Evolutionary conservation across 2,329 filamentous ascomycete species (phyloP).

Genomic region (Pseudocercospora fuligena): DNA sequence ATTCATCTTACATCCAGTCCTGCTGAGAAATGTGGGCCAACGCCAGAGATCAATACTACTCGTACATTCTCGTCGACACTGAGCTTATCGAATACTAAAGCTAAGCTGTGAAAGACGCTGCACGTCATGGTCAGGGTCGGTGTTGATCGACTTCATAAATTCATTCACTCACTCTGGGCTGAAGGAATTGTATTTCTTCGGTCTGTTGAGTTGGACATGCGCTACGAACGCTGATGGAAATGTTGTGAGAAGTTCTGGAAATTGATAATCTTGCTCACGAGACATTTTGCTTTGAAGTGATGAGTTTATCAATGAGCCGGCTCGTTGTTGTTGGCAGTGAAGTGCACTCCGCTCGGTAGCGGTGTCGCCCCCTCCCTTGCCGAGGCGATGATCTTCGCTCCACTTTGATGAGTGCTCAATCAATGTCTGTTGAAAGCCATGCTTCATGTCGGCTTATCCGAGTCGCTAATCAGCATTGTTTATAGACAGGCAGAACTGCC

Average conservation of each 20-base stretch:
- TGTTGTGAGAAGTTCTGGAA: constrained; percentile 52
- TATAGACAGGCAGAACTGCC: not conserved
- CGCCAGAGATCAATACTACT: constrained; percentile 77
- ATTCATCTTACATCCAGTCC: constrained; percentile 66
- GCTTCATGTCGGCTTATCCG: not conserved
- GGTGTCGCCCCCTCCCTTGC: not conserved
- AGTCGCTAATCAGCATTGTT: not conserved
- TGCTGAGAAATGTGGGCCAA: constrained; percentile 81
- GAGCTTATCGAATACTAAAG: constrained; percentile 70
- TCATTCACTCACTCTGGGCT: constrained; percentile 42
- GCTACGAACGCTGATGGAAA: constrained; percentile 74
- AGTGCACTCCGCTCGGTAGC: not conserved
- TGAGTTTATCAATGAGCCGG: not conserved
- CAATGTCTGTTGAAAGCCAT: not conserved
- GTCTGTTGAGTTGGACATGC: constrained; percentile 88
- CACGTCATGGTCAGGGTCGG: constrained; percentile 43
- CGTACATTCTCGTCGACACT: constrained; percentile 74
- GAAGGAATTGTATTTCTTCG: constrained; percentile 87
- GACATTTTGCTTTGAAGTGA: not conserved
- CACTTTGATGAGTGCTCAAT: not conserved
- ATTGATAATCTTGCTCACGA: constrained; percentile 2
- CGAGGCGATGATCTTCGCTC: not conserved
- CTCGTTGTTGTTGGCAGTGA: not conserved
- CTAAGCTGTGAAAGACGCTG: constrained; percentile 84
- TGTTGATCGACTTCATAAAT: too few relatives aligned